phyloP scores from a whole-genome alignment of 2,329 filamentous ascomycete species.

The Microcyclospora pomicola region DNA sequence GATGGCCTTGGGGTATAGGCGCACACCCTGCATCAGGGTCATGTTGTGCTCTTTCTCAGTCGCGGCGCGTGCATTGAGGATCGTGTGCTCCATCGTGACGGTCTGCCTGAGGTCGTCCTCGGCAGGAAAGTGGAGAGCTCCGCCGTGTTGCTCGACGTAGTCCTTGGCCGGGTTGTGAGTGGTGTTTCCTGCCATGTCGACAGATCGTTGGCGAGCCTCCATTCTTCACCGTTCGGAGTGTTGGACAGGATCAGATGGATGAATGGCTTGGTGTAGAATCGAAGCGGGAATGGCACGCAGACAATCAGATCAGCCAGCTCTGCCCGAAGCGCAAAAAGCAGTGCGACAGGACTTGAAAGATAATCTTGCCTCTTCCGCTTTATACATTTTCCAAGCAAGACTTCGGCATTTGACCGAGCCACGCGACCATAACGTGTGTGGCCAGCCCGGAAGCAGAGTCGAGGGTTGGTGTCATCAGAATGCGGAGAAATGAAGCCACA shows the following conservation, averaged over 20 bases:
- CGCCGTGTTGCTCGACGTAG: slow-evolving; percentile 9
- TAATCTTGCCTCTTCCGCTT: no score
- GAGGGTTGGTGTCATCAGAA: no score
- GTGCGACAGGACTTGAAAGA: no score
- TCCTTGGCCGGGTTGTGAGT: slow-evolving; percentile 6
- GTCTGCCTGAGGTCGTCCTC: slow-evolving; percentile 20
- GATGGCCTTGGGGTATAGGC: slow-evolving; percentile 75
- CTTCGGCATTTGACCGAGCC: no score
- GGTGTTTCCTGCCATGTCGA: slow-evolving; percentile 1
- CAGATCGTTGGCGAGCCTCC: not conserved
- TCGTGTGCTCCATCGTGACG: slow-evolving; percentile 16
- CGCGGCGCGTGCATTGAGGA: slow-evolving; percentile 30
- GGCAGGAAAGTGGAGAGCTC: slow-evolving; percentile 11
- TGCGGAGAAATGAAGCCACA: no score
- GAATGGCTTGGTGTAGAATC: no score
- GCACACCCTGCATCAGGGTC: slow-evolving; percentile 58
- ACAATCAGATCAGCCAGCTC: not conserved
- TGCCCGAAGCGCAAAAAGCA: no score
- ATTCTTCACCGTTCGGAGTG: no score
- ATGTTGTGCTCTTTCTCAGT: slow-evolving; percentile 37
- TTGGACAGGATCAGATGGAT: no score
- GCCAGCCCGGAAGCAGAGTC: no score
- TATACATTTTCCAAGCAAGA: no score
- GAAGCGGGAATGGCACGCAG: not conserved
- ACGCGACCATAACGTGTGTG: no score